phyloP scores from a whole-genome alignment of 768 basidiomycete species.

The Leccinum ochraceum region DNA sequence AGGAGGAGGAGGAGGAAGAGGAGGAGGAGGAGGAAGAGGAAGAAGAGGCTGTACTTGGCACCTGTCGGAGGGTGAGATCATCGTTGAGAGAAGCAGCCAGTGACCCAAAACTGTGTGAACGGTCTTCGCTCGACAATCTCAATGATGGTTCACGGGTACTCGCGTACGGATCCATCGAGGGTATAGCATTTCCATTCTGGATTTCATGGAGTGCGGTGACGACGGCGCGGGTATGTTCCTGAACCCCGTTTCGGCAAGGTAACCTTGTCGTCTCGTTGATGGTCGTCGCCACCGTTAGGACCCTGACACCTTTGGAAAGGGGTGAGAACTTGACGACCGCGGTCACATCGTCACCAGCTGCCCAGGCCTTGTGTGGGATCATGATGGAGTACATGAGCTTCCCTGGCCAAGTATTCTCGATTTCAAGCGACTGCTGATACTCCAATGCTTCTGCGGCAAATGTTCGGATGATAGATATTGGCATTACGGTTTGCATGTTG shows the following conservation, averaged over 20 bases:
- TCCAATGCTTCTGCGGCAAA: constrained; percentile 84
- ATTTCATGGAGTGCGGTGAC: constrained; percentile 70
- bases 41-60: constrained; percentile 17
- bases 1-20: background rate
- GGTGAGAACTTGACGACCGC: constrained; percentile 87
- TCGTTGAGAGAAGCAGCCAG: constrained; percentile 7
- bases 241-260: constrained; percentile 42
- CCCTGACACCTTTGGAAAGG: constrained; percentile 77
- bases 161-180: constrained; percentile 21
- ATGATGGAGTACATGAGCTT: constrained; percentile 96
- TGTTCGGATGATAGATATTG: constrained; percentile 70
- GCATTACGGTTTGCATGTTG: constrained; percentile 62
- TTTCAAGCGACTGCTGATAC: constrained; percentile 94
- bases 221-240: constrained; percentile 51
- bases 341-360: constrained; percentile 82
- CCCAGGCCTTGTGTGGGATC: constrained; percentile 95
- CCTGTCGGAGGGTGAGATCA: constrained; percentile 17
- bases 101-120: constrained; percentile 18
- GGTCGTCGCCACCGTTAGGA: constrained; percentile 64
- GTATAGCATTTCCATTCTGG: constrained; percentile 53
- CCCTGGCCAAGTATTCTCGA: constrained; percentile 96
- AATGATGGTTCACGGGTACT: constrained; percentile 8
- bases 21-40: background rate
- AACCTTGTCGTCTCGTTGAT: constrained; percentile 77
- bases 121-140: constrained; percentile 19